Conservation (phyloP, 1,284 basidiomycete genomes). For the Tilletia caries region DNA sequence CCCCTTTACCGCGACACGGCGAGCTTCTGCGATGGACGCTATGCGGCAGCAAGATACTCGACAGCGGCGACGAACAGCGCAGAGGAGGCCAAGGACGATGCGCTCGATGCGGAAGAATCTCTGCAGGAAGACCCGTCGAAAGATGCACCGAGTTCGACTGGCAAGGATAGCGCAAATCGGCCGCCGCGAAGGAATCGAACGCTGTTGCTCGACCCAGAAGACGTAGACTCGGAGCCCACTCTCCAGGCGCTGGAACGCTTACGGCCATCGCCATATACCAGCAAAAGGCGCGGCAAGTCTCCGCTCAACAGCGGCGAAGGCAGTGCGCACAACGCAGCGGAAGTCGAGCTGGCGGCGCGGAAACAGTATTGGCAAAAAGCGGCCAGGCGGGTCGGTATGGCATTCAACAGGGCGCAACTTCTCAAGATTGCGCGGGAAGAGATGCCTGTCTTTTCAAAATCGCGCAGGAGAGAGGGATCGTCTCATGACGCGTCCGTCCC, state of each 20-base stretch:
- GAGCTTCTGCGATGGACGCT: too few species aligned
- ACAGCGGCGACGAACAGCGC: too few species aligned
- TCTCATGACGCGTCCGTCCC: too few species aligned
- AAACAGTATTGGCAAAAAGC: background rate
- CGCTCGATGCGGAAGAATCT: background rate
- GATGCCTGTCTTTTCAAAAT: background rate
- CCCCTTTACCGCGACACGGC: too few species aligned
- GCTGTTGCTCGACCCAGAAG: background rate
- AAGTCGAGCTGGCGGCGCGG: background rate
- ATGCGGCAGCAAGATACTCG: too few species aligned
- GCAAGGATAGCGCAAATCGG: background rate
- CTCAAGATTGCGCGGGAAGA: conserved; percentile 6
- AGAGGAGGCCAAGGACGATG: too few species aligned
- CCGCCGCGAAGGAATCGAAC: background rate
- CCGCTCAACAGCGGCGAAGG: background rate
- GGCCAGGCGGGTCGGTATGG: background rate
- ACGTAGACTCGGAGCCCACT: background rate
- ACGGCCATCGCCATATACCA: background rate
- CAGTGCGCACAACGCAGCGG: background rate
- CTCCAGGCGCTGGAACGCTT: background rate
- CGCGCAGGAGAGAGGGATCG: too few species aligned
- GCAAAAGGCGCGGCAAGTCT: background rate
- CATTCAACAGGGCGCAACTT: conserved; percentile 1
- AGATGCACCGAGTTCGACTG: background rate
- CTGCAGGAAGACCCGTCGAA: background rate